Base-by-base conservation (phyloP, 2,329 filamentous ascomycete genomes). In the Ilyonectria robusta region DNA sequence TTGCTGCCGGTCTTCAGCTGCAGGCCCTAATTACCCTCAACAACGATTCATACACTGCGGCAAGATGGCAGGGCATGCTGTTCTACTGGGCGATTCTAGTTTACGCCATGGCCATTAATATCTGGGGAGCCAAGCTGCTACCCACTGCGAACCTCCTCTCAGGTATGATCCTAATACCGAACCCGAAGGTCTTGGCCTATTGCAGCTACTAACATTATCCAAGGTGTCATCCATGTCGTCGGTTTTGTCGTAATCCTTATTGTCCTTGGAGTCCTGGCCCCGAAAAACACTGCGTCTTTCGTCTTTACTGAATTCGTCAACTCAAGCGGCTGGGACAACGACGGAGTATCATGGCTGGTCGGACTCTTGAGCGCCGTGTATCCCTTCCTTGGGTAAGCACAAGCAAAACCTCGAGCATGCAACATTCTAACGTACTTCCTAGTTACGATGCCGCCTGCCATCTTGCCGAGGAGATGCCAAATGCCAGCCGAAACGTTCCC, bases 41-140 rank as follows among this genome's bases (percentile, higher is more conserved):
- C 57, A 67, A 82, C 13, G 77, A 79, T 1, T 73, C 71, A 0
- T 86, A 86, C 60, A 48, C 76, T 0, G 80, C 83, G 0, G 48
- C 78, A 17, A 69, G 81, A 37, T 85, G 82, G 81, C 81, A 82
- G 19, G 83, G 82, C 0, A 82, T 85, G 77, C 65, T 86, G 0
- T 81, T 86, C 48, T 85, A 85, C 69, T 85, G 84, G 83, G 77
- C 81, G 1, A 69, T 85, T 0, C 63, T 85, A 6, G 23, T 77
- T 0, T 84, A 83, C 54, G 78, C 78, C 0, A 68, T 80, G 9
- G 70, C 68, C 0, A 65, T 84, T 26, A 86, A 86, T n/a, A 81
- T 85, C 7, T 85, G 78, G 77, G 83, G 82, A 0, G 74, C 76
- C 0, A 78, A 68, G 21, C 58, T 80, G 0, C 68, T 84, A 1